phyloP scores from a whole-genome alignment of 306 rosid species.

The Rosa persica region DNA sequence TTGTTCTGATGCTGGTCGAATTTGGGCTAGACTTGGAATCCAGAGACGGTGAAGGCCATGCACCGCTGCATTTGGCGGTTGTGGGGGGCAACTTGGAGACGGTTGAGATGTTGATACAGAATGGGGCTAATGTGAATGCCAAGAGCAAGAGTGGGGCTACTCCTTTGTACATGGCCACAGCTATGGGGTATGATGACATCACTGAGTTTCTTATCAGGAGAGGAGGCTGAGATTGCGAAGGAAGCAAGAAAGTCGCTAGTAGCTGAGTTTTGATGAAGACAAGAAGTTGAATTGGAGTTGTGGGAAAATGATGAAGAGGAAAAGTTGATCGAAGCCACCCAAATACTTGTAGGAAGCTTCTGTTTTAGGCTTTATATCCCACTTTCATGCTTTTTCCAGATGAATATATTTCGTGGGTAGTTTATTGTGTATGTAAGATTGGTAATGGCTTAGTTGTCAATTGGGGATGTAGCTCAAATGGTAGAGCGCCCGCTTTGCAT shows the following conservation, averaged over 20 bases:
- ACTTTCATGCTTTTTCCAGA: background rate
- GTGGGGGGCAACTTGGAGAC: slow-evolving; percentile 53
- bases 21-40: slow-evolving; percentile 58
- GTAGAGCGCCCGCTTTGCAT: slow-evolving; percentile 14
- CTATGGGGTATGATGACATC: slow-evolving; percentile 53
- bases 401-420: background rate
- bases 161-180: slow-evolving; percentile 63
- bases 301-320: slow-evolving; percentile 6
- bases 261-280: background rate
- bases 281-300: background rate
- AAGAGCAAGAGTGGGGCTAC: slow-evolving; percentile 48
- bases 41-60: slow-evolving; percentile 62
- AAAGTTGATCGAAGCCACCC: background rate
- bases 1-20: slow-evolving; percentile 40
- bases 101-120: slow-evolving; percentile 38
- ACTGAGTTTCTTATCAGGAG: slow-evolving; percentile 45
- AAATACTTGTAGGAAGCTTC: background rate
- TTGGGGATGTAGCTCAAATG: slow-evolving; percentile 10
- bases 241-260: background rate
- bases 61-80: slow-evolving; percentile 72
- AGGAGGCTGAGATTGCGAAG: slow-evolving; percentile 34
- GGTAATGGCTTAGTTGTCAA: background rate
- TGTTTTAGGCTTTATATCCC: no score
- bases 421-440: background rate
- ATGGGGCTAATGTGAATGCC: slow-evolving; percentile 54